Base-by-base conservation (phyloP, 2,329 filamentous ascomycete genomes). In the Biscogniauxia mediterranea region DNA sequence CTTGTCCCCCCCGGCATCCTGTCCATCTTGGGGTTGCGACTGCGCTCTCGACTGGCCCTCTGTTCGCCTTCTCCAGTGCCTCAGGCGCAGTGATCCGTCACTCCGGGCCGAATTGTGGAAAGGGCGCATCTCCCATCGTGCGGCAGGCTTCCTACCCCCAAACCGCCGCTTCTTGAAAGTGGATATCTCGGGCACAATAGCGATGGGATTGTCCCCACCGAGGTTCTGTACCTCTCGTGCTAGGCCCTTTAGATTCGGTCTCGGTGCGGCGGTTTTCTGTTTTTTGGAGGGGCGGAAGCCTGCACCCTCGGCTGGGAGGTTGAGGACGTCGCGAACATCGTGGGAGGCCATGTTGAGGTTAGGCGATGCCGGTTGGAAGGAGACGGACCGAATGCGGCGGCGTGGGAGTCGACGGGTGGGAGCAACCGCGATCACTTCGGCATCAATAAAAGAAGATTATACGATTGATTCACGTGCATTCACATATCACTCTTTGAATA, bases 281-380 rank as follows among this genome's bases (percentile, higher is more conserved):
- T 94, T 93, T 79, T 95, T 96, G 52, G 85, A 78, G 50, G 88
- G 86, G 64, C 89, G 79, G 58, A 80, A 72, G 56, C 77, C 79
- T 56, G 79, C 70, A 63, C 80, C 77, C 32, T 87, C 88, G 68
- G 87, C 80, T 55, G 89, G 89, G 74, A 96, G 82, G 76, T 93
- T 92, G 72, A 96, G 87, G 73, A 96, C 91, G 75, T 96, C 92
- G 79, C 91, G 92, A 69, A 96, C 86, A 82, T 96, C 92, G 75
- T 88, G 85, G 65, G 89, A 89, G 63, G 89, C 83, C 88, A 91
- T 91, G 66, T 70, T 81, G 71, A 66, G n/a, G 46, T 23, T 19
- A 15, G 9, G 51, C 15, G 23, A 53, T 17, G n/a, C 13, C 26
- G 20, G n/a, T 42, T 15, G 5, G 56, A 32, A 3, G 5, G 38